Evolutionary conservation across 1,284 basidiomycete genomes (phyloP), one percentile per base, ranked within the genome.

Genomic region (Laetiporus sulphureus): DNA sequence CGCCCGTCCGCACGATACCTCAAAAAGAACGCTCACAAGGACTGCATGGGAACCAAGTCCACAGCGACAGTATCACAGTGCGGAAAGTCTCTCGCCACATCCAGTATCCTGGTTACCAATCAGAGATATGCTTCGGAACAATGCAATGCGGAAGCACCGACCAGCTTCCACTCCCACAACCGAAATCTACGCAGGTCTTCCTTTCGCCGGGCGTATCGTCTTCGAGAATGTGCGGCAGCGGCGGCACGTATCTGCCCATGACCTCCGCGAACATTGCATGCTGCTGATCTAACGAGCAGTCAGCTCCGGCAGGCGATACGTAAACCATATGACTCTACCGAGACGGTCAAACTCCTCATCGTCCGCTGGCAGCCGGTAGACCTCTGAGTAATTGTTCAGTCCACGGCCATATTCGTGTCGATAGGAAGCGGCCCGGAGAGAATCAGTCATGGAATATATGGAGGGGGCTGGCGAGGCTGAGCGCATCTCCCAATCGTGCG

Each of bases 131-230:
- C 43, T 36, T 21, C n/a, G 31, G 16, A 21, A 41, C 11, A 31
- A 18, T 32, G 13, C 31, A 24, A 36, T 39, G 40, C 32, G 42
- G 25, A 24, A 34, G 34, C 31, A 52, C 71, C 51, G 51, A 83
- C 86, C 85, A 89, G 48, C 69, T 75, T 30, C 85, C 85, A 49
- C 79, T 82, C 22, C 85, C 85, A 58, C 85, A 87, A 7, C 84
- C 85, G 24, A 89, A 67, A 61, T 89, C 86, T n/a, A 88, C 66
- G 38, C 72, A 68, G 3, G 75, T 65, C 59, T 85, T 87, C 15
- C 62, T 63, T 51, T 78, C 72, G 8, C 71, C 73, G 8, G 73
- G 71, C n/a, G 61, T 62, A 51, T 79, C 72, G 29, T 79, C 71
- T 21, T 63, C 68, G 68, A 87, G 69, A 33, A 84, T 62, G 39